Percentiles rank a stretch among this genome's conserved stretches.
phyloP scores from a whole-genome alignment of 805 yeast species.

The Dipodascopsis uninucleata region DNA sequence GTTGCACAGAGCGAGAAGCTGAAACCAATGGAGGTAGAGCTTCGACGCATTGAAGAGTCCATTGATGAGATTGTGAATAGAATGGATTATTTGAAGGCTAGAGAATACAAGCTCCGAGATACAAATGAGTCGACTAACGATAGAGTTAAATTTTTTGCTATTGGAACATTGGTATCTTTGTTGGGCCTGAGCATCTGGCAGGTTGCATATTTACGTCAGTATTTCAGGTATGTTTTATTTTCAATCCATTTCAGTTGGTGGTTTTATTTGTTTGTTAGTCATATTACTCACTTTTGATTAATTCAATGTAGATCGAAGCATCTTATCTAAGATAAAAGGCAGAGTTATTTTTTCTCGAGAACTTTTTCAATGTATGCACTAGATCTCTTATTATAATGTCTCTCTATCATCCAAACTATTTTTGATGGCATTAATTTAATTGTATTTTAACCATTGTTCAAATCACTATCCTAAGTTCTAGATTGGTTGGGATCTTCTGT shows the following conservation, averaged over 20 bases:
- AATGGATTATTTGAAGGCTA: conserved; percentile 73
- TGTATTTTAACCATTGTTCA: too few relatives aligned
- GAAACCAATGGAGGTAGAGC: conserved; percentile 86
- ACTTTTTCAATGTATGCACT: too few relatives aligned
- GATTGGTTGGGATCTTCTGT: too few relatives aligned
- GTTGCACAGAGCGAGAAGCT: conserved; percentile 89
- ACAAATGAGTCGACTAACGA: conserved; percentile 95
- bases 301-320: conserved; percentile 35
- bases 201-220: conserved; percentile 83
- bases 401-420: too few relatives aligned
- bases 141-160: conserved; percentile 84
- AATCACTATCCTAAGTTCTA: too few relatives aligned
- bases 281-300: too few relatives aligned
- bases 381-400: too few relatives aligned
- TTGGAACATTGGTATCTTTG: conserved; percentile 63
- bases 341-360: too few relatives aligned
- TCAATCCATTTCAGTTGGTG: not conserved
- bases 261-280: too few relatives aligned
- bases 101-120: conserved; percentile 92
- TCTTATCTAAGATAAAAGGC: conserved; percentile 37
- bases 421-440: too few relatives aligned
- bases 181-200: conserved; percentile 88
- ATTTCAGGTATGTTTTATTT: conserved; percentile 52
- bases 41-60: conserved; percentile 81
- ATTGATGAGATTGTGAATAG: conserved; percentile 77